Evolutionary conservation across 208 protist genomes (phyloP).

Genomic region (Leishmania tropica): DNA sequence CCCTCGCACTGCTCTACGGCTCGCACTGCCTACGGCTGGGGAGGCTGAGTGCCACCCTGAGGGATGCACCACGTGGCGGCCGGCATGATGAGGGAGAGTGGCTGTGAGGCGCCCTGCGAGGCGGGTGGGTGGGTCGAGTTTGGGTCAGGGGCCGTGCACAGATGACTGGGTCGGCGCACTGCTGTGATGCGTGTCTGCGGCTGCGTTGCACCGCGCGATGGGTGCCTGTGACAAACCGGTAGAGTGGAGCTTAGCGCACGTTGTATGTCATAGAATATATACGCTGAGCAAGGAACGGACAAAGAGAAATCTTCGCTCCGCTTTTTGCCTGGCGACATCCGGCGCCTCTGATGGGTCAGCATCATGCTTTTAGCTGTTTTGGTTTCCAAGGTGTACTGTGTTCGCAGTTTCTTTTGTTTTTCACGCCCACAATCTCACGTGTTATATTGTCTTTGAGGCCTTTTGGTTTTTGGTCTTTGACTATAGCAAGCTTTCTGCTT

Average conservation of each 20-base stretch:
- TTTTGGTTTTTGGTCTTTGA: not conserved
- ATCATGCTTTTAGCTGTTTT: too few species aligned
- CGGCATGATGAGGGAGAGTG: too few species aligned
- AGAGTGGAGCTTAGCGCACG: not conserved
- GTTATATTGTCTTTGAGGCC: too few species aligned
- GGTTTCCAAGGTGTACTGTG: too few species aligned
- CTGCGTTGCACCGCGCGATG: not conserved
- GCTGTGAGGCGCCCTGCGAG: too few species aligned
- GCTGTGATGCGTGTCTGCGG: not conserved
- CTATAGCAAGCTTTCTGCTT: not conserved
- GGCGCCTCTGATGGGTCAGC: too few species aligned
- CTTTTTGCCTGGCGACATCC: too few species aligned
- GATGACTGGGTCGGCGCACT: not conserved
- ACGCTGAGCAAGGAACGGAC: too few species aligned
- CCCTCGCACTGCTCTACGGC: not conserved
- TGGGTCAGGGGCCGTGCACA: not conserved
- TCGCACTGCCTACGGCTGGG: not conserved
- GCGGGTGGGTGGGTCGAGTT: not conserved
- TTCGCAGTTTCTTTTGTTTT: not conserved
- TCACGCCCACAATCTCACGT: not conserved
- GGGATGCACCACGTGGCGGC: too few species aligned
- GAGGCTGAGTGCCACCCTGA: not conserved
- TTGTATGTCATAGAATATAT: not conserved
- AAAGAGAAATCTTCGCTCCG: too few species aligned
- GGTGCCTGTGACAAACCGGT: not conserved